Base-by-base conservation (phyloP, 768 basidiomycete species). In the Coprinopsis cinerea region DNA sequence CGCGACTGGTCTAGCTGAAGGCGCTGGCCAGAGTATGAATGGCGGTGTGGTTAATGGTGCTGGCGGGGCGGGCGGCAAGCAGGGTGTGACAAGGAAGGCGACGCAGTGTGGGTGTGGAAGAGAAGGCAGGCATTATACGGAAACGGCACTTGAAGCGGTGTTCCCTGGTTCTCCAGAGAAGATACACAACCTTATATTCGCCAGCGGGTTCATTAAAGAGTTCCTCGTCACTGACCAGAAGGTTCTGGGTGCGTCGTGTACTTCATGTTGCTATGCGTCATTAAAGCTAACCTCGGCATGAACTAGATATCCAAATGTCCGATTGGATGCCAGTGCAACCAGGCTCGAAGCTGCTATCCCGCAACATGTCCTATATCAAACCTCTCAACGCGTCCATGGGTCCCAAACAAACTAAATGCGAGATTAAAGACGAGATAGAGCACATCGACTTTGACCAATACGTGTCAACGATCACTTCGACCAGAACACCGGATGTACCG, bases 361-460 rank as follows among this genome's bases (percentile, higher is more conserved):
- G 95, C 9, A 89, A 92, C 55, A 92, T 94, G 83, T 91, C 91
- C 23, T 99, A 98, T 67, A 94, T 97, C 70, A 97, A 95, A 64
- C 94, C 93, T 0, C 71, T 99, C 25, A 82, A 78, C 54, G 93
- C 80, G 1, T 82, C 83, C 48, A 79, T 99, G 25, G 96, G 96
- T 0, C 96, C 95, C 1, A 95, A 82, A 63, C 88, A 91, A 65
- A 92, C 94, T 14, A 95, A 94, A 63, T 99, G 96, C 70, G 90
- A 97, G 68, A 83, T 98, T 51, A 77, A 78, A 43, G 95, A 99
- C 60, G 92, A 96, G 69, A 81, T 77, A 47, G 72, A 82, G 30
- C 73, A 85, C 61, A 77, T 78, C 56, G 91, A 98, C 59, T 87
- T 85, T 57, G 91, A 97, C 35, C 78, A 91, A 53, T 88, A 85